Percentiles rank a stretch among this genome's conserved stretches.
Evolutionary conservation across 2,329 filamentous ascomycete genomes (phyloP).

Genomic region (Lecanicillium sp.): DNA sequence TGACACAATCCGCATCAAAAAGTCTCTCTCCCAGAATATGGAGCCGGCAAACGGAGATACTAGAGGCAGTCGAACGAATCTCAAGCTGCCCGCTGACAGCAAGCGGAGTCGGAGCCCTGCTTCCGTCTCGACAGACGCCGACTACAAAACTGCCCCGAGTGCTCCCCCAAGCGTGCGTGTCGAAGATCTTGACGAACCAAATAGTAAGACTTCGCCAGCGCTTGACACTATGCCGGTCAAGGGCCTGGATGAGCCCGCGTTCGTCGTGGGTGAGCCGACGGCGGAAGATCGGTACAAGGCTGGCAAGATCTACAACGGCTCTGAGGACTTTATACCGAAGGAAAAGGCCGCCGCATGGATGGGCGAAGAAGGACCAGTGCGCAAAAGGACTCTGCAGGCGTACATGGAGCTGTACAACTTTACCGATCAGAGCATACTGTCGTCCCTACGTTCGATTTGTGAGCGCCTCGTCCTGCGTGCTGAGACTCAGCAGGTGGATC

Average conservation of each 20-base stretch:
- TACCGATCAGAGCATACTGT: constrained; percentile 69
- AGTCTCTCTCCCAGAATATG: constrained; percentile 14
- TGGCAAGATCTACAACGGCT: constrained; percentile 74
- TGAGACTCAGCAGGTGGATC: constrained; percentile 94
- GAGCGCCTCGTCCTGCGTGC: constrained; percentile 74
- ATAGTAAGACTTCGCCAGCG: constrained; percentile 24
- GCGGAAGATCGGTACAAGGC: constrained; percentile 72
- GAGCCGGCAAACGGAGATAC: constrained; percentile 25
- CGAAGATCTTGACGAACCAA: constrained; percentile 30
- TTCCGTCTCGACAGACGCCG: constrained; percentile 28
- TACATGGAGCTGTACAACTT: constrained; percentile 95
- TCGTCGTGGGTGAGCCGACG: constrained; percentile 50
- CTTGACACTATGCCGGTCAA: constrained; percentile 28
- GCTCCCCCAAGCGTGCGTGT: constrained; percentile 36
- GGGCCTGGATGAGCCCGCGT: constrained; percentile 50
- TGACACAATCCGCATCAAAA: constrained; percentile 19
- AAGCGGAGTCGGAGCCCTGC: constrained; percentile 24
- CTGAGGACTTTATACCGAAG: constrained; percentile 72
- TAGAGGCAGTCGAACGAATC: constrained; percentile 24
- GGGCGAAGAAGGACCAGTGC: constrained; percentile 61
- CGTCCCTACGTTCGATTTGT: constrained; percentile 73
- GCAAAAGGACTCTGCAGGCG: constrained; percentile 55
- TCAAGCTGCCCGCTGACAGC: constrained; percentile 36
- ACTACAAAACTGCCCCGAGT: constrained; percentile 35
- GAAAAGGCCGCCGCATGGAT: constrained; percentile 81